phyloP scores from a whole-genome alignment of 768 basidiomycete genomes.

The Mycena indigotica region DNA sequence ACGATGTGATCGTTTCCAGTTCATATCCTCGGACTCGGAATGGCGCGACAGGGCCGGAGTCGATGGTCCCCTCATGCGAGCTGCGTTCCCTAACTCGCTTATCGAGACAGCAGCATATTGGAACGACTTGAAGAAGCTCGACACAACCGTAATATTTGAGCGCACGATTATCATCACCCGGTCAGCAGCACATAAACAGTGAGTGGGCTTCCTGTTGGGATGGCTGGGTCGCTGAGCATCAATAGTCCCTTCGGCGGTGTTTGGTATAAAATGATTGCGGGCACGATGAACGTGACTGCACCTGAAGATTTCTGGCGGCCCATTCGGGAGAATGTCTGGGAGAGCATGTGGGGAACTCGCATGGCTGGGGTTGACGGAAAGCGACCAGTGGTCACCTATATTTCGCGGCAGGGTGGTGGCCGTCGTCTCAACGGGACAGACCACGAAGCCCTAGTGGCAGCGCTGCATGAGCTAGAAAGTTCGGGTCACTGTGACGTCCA shows the following conservation, averaged over 20 bases:
- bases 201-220: slow-evolving; percentile 13
- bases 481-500: slow-evolving; percentile 57
- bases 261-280: slow-evolving; percentile 42
- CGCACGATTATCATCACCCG: slow-evolving; percentile 64
- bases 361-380: slow-evolving; percentile 21
- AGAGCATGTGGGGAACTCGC: slow-evolving; percentile 36
- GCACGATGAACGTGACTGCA: slow-evolving; percentile 33
- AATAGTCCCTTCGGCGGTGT: slow-evolving; percentile 28
- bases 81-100: slow-evolving; percentile 60
- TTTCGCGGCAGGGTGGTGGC: slow-evolving; percentile 55
- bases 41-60: slow-evolving; percentile 68
- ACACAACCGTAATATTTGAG: slow-evolving; percentile 60
- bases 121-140: slow-evolving; percentile 52
- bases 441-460: slow-evolving; percentile 50
- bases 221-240: neutral
- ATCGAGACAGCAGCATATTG: slow-evolving; percentile 65
- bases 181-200: slow-evolving; percentile 57
- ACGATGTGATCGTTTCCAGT: slow-evolving; percentile 17
- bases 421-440: slow-evolving; percentile 46
- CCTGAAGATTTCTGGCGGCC: slow-evolving; percentile 38
- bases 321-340: slow-evolving; percentile 32
- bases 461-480: slow-evolving; percentile 49
- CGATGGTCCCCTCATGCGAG: slow-evolving; percentile 64
- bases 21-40: slow-evolving; percentile 28
- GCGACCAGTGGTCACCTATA: slow-evolving; percentile 52